phyloP scores from a whole-genome alignment of 768 basidiomycete genomes.

The Leccinum truebloodii region DNA sequence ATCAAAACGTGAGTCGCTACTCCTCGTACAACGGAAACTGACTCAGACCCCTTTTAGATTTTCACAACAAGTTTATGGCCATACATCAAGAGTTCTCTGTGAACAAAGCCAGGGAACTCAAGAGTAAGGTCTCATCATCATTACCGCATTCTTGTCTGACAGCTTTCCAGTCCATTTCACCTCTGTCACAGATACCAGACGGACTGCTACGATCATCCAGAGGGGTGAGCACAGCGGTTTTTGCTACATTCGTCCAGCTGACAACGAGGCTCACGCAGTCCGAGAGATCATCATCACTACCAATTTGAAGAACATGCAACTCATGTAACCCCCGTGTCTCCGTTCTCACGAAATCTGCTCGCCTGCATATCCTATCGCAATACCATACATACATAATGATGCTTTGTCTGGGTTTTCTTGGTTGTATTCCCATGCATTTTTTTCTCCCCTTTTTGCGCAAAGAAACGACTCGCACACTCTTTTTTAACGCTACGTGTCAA shows the following conservation, averaged over 20 bases:
- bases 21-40: background rate
- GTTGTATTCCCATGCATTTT: constrained; percentile 17
- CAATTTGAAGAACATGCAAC: constrained; percentile 57
- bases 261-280: constrained; percentile 39
- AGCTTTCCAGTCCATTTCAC: constrained; percentile 65
- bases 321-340: constrained; percentile 28
- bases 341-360: constrained; percentile 1
- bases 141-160: constrained; percentile 10
- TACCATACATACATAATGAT: background rate
- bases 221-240: constrained; percentile 50
- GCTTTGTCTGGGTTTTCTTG: constrained; percentile 13
- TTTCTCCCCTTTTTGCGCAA: constrained; percentile 5
- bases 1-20: constrained; percentile 59
- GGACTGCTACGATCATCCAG: constrained; percentile 72
- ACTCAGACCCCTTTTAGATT: constrained; percentile 47
- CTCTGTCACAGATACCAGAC: constrained; percentile 77
- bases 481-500: constrained; percentile 9
- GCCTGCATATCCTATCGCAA: constrained; percentile 19
- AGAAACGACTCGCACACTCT: constrained; percentile 14
- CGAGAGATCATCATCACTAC: constrained; percentile 70
- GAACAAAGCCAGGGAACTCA: constrained; percentile 71
- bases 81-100: constrained; percentile 68
- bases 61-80: constrained; percentile 69
- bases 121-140: constrained; percentile 48
- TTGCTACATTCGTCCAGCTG: background rate